A percentile compares a stretch with the other conserved stretches of the same genome.
These are phyloP conservation scores for Botrytis tulipae DNA, from an alignment of 2,329 filamentous ascomycete species.

Conservation along the genomic window DNA sequence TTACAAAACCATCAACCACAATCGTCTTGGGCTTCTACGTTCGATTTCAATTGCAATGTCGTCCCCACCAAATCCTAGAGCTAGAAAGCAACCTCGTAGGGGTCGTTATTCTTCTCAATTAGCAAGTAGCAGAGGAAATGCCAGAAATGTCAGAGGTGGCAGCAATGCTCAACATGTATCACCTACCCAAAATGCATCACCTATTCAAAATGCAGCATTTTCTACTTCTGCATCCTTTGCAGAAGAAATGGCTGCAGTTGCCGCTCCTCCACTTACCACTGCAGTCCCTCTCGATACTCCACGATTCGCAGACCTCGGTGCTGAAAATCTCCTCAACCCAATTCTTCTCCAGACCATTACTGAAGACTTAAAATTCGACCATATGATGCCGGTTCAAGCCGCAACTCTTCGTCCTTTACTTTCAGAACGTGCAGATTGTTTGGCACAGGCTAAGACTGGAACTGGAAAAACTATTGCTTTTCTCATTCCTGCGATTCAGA, in stretches of 20 bases:
- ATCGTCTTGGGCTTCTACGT: constrained; percentile 1
- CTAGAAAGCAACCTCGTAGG: constrained; percentile 14
- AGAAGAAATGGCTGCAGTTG: constrained; percentile 26
- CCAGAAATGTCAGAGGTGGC: background rate
- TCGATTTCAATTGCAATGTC: constrained; percentile 6
- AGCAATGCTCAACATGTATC: background rate
- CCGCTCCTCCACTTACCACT: constrained; percentile 41
- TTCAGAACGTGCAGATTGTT: constrained; percentile 60
- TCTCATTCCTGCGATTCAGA: constrained; percentile 78
- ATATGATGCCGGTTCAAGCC: constrained; percentile 90
- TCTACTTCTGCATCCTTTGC: constrained; percentile 9
- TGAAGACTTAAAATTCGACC: constrained; percentile 69
- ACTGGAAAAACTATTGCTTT: constrained; percentile 97
- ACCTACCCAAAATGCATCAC: background rate
- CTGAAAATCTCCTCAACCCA: constrained; percentile 46
- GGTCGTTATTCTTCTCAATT: constrained; percentile 6
- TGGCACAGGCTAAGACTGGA: constrained; percentile 94
- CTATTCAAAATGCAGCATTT: constrained; percentile 2
- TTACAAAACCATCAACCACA: constrained; percentile 2
- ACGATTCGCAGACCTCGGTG: constrained; percentile 47
- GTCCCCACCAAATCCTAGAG: constrained; percentile 4
- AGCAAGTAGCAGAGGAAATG: constrained; percentile 3
- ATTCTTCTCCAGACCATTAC: constrained; percentile 59
- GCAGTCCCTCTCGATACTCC: constrained; percentile 46
- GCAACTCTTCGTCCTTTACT: constrained; percentile 79